These are phyloP conservation scores for Xylaria flabelliformis DNA, from an alignment of 495 filamentous ascomycete genomes.

Conservation along the genomic window DNA sequence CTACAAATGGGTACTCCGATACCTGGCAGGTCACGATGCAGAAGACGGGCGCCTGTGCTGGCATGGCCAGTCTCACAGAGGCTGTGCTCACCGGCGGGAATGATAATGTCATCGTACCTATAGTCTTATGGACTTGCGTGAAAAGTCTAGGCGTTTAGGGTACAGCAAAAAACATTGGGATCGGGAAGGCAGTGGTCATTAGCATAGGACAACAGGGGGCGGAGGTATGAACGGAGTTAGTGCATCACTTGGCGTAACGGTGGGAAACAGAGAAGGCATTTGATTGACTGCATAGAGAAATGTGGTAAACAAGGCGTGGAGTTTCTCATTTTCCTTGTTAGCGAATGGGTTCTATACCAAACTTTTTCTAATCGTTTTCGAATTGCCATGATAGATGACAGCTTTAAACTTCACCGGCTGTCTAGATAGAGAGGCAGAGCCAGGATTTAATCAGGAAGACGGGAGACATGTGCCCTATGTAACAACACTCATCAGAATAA, in stretches of 20 bases:
- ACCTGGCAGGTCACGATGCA: constrained; percentile 37
- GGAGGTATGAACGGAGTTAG: constrained; percentile 6
- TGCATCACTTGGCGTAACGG: constrained; percentile 30
- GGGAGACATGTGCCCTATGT: background rate
- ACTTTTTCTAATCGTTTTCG: background rate
- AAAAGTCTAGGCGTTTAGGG: constrained; percentile 72
- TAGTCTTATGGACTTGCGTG: constrained; percentile 90
- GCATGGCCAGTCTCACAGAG: constrained; percentile 87
- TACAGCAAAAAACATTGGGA: background rate
- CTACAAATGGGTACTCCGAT: constrained; percentile 34
- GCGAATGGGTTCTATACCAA: background rate
- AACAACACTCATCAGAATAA: background rate
- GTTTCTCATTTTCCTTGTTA: background rate
- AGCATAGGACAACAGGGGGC: background rate
- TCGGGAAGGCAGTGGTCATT: constrained; percentile 9
- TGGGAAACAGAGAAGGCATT: constrained; percentile 10
- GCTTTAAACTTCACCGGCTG: background rate
- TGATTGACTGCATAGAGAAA: constrained; percentile 9
- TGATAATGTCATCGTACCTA: constrained; percentile 98
- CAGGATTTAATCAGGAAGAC: background rate
- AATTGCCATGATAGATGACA: constrained; percentile 12
- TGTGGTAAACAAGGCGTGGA: background rate
- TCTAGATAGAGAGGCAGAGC: background rate
- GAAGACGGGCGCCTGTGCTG: constrained; percentile 73
- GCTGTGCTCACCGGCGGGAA: constrained; percentile 96